Base-by-base conservation (phyloP, 495 filamentous ascomycete genomes). In the Penicillium silybi region DNA sequence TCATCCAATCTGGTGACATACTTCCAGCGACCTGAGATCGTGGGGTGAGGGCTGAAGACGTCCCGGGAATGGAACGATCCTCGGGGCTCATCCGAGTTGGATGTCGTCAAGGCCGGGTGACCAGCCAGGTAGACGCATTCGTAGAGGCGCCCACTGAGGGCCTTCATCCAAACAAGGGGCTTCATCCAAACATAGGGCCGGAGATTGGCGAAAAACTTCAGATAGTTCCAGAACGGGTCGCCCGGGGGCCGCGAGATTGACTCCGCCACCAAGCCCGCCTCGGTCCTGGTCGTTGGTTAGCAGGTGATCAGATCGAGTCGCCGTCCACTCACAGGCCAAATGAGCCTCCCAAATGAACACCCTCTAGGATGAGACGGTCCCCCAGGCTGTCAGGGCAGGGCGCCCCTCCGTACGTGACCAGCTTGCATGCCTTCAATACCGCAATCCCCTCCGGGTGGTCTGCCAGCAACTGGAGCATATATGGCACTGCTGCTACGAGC, bases 1-100 rank as follows among this genome's bases (percentile, higher is more conserved):
- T 87, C 83, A 48, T 90, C 87, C 2, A 80, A 57, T 6, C 86
- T 74, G 5, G 73, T 75, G 18, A 80, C 58, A 47, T 85, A 87
- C 54, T 85, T 88, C 80, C 83, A 90, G 3, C 78, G 73, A 48
- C 77, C 69, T 1, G 74, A 64, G 16, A 82, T 76, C 6, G 73
- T 77, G 0, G 83, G 79, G 46, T 88, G 85, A 19, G 79, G 76
- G 3, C 61, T 64, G 60, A 88, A 89, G 0, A 88, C 71, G 52
- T 89, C 86, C 10, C 71, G 76, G 0, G 83, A 84, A 32, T 76
- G 65, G 57, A 70, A 85, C 0, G 80, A 81, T 8, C 72, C 69
- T 0, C 68, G 67, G 2, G 76, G 76, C 8, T 79, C 65, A 25
- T 74, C 57, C 9, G 79, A 79, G 52, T 85, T 86, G 15, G 74